Conservation (phyloP, 78 protist species). For the Acrasis kona region DNA sequence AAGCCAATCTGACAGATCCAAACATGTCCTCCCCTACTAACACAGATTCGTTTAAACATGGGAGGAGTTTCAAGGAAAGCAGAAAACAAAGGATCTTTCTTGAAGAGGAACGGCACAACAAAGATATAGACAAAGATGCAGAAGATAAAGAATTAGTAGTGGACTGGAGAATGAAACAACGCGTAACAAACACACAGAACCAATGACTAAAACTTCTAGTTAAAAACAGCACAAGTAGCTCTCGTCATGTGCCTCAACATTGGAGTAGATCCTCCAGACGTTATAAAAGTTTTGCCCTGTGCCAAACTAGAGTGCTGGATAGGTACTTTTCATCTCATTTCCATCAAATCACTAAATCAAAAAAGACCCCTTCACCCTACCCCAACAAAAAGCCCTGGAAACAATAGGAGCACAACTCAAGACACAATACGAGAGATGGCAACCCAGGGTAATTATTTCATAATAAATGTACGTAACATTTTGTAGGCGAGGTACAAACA, state of each 20-base stretch:
- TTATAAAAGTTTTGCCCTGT: constrained; percentile 66
- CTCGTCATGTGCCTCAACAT: constrained; percentile 86
- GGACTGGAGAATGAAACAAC: background rate
- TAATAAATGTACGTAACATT: background rate
- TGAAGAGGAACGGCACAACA: too few species aligned
- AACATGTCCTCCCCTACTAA: too few species aligned
- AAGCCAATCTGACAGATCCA: too few species aligned
- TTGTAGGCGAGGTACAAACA: constrained; percentile 51
- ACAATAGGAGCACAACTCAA: constrained; percentile 63
- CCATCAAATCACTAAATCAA: background rate
- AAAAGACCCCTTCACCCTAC: constrained; percentile 40
- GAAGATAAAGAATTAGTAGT: background rate
- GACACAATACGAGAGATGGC: constrained; percentile 79
- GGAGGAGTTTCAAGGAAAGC: too few species aligned
- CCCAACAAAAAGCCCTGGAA: constrained; percentile 74
- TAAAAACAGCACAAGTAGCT: constrained; percentile 79
- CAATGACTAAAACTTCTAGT: background rate
- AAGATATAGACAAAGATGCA: too few species aligned
- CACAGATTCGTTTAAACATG: too few species aligned
- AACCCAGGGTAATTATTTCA: constrained; percentile 34
- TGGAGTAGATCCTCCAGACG: constrained; percentile 96
- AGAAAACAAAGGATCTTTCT: too few species aligned
- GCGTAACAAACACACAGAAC: background rate
- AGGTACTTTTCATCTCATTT: constrained; percentile 41
- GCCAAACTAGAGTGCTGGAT: constrained; percentile 85